These are phyloP conservation scores for Nannochloropsis salina DNA, from an alignment of 108 stramenopile genomes.

Conservation along the genomic window DNA sequence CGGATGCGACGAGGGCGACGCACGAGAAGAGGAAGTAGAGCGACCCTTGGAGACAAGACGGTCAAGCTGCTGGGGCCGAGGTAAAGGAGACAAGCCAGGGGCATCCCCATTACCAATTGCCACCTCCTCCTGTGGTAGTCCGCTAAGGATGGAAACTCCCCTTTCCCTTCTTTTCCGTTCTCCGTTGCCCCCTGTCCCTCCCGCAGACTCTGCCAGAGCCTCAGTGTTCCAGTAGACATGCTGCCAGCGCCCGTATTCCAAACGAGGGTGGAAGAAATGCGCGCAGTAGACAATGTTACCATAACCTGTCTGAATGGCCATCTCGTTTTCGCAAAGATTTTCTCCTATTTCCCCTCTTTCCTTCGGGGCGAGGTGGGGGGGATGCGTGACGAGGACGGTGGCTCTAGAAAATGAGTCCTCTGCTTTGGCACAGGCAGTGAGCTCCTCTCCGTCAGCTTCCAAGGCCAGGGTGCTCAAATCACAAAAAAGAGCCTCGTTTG, in stretches of 20 bases:
- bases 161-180: neutral
- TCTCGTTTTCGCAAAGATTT: too few species aligned
- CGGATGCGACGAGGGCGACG: neutral
- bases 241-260: neutral
- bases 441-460: neutral
- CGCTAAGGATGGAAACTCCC: neutral
- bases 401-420: neutral
- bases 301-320: neutral
- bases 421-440: neutral
- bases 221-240: neutral
- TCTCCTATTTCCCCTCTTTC: neutral
- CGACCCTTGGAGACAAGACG: neutral
- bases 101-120: neutral
- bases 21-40: neutral
- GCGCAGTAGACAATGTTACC: neutral
- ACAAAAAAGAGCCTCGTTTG: neutral
- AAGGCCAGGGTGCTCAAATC: neutral
- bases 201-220: neutral
- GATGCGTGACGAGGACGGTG: neutral
- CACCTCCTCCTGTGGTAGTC: neutral
- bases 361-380: neutral
- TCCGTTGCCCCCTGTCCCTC: neutral
- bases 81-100: neutral
- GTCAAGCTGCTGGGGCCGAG: neutral
- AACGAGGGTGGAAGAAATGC: neutral